phyloP scores from a whole-genome alignment of 257 asterid species.

The Anisodus acutangulus region DNA sequence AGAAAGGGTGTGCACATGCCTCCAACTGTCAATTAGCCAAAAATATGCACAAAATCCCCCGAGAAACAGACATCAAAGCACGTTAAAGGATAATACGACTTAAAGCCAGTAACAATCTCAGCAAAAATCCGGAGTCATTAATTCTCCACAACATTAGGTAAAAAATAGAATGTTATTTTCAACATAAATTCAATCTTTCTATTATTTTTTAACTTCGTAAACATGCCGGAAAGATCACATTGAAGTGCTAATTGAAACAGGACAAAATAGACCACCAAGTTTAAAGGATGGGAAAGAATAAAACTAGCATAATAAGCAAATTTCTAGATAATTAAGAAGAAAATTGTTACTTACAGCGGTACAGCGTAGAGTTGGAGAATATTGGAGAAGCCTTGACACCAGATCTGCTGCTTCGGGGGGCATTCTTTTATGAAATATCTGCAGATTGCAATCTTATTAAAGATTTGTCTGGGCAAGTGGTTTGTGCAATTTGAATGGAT shows the following conservation, averaged over 20 bases:
- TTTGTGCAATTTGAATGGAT: neutral
- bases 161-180: neutral
- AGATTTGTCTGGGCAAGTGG: neutral
- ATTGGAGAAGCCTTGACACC: conserved; percentile 87
- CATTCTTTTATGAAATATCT: conserved; percentile 75
- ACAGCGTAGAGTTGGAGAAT: conserved; percentile 84
- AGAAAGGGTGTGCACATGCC: conserved; percentile 94
- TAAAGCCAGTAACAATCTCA: neutral
- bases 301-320: neutral
- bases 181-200: neutral
- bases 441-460: conserved; percentile 25
- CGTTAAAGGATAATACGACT: neutral
- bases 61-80: neutral
- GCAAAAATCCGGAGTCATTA: neutral
- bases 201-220: neutral
- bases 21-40: conserved; percentile 61
- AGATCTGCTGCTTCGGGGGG: conserved; percentile 86
- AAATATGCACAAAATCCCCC: neutral
- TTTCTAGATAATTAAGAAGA: neutral
- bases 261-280: neutral
- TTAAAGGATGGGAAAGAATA: neutral
- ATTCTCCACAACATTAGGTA: neutral
- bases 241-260: neutral
- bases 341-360: conserved; percentile 68
- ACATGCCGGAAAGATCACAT: neutral